phyloP scores from a whole-genome alignment of 1,284 basidiomycete genomes.

The Ceratobasidium sp. region DNA sequence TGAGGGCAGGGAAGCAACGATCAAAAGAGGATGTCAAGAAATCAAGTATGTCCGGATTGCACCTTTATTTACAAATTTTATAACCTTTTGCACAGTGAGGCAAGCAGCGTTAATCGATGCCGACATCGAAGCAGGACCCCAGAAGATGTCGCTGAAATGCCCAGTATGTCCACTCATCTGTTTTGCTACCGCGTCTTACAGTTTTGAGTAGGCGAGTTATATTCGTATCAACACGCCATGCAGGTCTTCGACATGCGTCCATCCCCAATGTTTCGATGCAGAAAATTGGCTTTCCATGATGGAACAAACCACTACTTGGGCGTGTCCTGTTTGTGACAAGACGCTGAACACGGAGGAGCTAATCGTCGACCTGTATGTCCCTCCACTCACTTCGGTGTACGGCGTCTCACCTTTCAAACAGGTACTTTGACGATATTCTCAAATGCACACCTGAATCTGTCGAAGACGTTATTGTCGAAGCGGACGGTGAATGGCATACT shows the following conservation, averaged over 20 bases:
- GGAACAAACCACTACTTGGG: slow-evolving; percentile 96
- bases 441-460: slow-evolving; percentile 79
- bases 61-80: slow-evolving; percentile 22
- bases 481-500: slow-evolving; percentile 96
- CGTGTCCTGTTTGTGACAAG: slow-evolving; percentile 95
- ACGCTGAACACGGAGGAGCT: slow-evolving; percentile 83
- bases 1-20: slow-evolving; percentile 75
- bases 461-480: slow-evolving; percentile 94
- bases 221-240: slow-evolving; percentile 88
- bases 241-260: slow-evolving; percentile 86
- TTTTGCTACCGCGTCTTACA: slow-evolving; percentile 37
- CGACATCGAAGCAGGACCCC: slow-evolving; percentile 87
- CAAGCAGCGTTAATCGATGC: slow-evolving; percentile 76
- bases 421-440: slow-evolving; percentile 87
- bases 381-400: slow-evolving; percentile 29
- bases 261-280: slow-evolving; percentile 97
- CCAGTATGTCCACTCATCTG: slow-evolving; percentile 70
- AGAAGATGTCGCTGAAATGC: slow-evolving; percentile 91
- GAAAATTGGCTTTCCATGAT: slow-evolving; percentile 94
- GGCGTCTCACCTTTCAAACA: slow-evolving; percentile 54
- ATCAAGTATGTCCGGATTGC: slow-evolving; percentile 65
- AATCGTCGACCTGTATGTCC: slow-evolving; percentile 87
- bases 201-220: slow-evolving; percentile 79
- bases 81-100: slow-evolving; percentile 65
- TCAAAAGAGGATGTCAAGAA: slow-evolving; percentile 75